Evolutionary conservation across 2,329 filamentous ascomycete species (phyloP), one percentile per base, ranked within the genome.

Genomic region (Fusarium nodosum): DNA sequence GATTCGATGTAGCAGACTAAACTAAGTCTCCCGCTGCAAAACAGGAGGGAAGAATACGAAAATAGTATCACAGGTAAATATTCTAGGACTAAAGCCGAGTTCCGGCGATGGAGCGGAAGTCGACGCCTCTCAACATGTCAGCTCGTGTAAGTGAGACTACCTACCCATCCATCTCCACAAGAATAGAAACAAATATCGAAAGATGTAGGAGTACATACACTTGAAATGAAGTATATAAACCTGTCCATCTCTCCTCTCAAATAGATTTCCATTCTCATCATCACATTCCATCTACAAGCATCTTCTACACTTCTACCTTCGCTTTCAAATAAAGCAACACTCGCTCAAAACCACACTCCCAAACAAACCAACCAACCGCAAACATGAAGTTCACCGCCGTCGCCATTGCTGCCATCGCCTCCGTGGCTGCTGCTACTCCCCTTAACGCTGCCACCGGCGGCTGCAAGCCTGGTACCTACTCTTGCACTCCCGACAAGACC

Each of bases 381-480:
- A 77, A 56, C 50, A 79, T 79, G 77, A 76, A 79, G 76, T 72
- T 77, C 74, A 55, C 72, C 61, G 46, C 63, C 33, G 34, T 74
- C 60, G 18, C 64, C 63, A 51, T 69, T 42, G 52, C 73, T 33
- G 54, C 74, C 52, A 42, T 77, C 59, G 73, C 72, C 46, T 64
- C 71, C 42, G 9, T 70, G 50, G 67, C 63, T 22, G 44, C 71
- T 50, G 71, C 68, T 18, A 54, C 71, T 38, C 71, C 73, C 3
- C 34, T 64, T 20, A 66, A 66, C 13, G 33, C 60, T 15, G 28
- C 69, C 8, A 15, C 48, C 33, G 33, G 45, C 7, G 38, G 26
- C 16, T 81, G 79, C 76, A 72, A 60, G 41, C 78, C 79, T 3
- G 79, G 58, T 44, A 79, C 79, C n/a, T 81, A 81, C 68, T 13